Base-by-base conservation (phyloP, 371 early-diverging fungal genomes). In the Capniomyces stellatus region DNA sequence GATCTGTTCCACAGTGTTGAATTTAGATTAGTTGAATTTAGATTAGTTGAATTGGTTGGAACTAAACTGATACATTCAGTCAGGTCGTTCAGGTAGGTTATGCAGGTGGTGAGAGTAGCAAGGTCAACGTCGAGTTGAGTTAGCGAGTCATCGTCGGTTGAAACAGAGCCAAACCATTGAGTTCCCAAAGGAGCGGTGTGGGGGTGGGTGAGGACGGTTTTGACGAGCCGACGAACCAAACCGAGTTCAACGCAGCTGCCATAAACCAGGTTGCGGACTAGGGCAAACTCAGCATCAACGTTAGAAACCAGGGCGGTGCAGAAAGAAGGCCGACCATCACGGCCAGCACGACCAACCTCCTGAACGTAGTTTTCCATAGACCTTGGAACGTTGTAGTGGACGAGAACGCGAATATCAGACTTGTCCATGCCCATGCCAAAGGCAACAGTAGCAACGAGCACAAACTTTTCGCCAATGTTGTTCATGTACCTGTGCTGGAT, bases 341-440 rank as follows among this genome's bases (percentile, higher is more conserved):
- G 75, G 42, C 90, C 90, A 0, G 85, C 77, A 15, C 90, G 71
- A 0, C 90, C 90, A 54, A 79, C 81, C 64, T 89, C 91, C 59
- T 81, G 89, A 21, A 83, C 78, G 65, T 89, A 90, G 43, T 85
- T 81, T 65, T 90, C 91, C 46, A 88, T 54, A 29, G 72, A 70
- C 52, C 83, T 83, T 3, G 89, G 89, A 50, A 89, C 57, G 43
- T 73, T 73, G 54, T 77, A 85, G 64, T 89, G 90, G 29, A 89
- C 75, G 8, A 89, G 85, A 57, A 77, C 78, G 31, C 87, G 74
- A 15, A 88, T 83, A 54, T 88, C 81, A 56, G 72, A 58, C 58
- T 87, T 86, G 67, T 89, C 79, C 28, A 89, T 76, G 18, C 90
- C 90, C 69, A 89, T 70, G 4, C 85, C 85, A 68, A 86, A 87